Evolutionary conservation across 2,329 filamentous ascomycete species (phyloP).

Genomic region (Neonectria punicea): DNA sequence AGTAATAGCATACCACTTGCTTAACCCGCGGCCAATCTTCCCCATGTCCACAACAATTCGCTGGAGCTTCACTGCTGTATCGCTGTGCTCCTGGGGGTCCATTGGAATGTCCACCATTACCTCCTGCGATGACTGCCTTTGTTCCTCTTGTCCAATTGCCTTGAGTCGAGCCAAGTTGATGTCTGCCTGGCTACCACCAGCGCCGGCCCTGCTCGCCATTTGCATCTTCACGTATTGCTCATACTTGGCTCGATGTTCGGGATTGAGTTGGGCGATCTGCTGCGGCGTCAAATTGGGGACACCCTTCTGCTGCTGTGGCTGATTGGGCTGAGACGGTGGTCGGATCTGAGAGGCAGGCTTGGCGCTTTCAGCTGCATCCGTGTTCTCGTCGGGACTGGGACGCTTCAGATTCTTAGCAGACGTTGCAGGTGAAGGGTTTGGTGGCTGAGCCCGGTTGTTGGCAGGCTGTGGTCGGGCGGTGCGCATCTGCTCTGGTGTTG

Average conservation of each 20-base stretch:
- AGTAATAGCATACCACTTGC: conserved; percentile 60
- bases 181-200: conserved; percentile 31
- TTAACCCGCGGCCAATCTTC: conserved; percentile 57
- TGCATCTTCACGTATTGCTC: conserved; percentile 51
- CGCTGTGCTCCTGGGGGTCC: conserved; percentile 55
- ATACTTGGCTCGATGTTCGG: conserved; percentile 58
- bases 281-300: conserved; percentile 43
- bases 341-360: conserved; percentile 36
- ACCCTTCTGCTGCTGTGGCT: conserved; percentile 33
- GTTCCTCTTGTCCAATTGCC: conserved; percentile 53
- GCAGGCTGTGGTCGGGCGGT: conserved; percentile 39
- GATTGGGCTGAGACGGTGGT: conserved; percentile 41
- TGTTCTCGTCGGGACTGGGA: conserved; percentile 57
- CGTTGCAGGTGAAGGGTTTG: conserved; percentile 52
- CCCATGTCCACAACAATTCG: conserved; percentile 54
- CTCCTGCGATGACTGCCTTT: conserved; percentile 52
- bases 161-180: conserved; percentile 48
- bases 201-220: conserved; percentile 37
- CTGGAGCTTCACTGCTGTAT: conserved; percentile 57
- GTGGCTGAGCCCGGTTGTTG: conserved; percentile 50
- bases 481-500: conserved; percentile 41
- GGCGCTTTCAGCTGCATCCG: conserved; percentile 41
- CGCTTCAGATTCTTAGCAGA: conserved; percentile 62
- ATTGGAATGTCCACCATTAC: conserved; percentile 58
- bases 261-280: conserved; percentile 53